These are phyloP conservation scores for Evansstolkia leycettana DNA, from an alignment of 495 filamentous ascomycete genomes.

Conservation along the genomic window DNA sequence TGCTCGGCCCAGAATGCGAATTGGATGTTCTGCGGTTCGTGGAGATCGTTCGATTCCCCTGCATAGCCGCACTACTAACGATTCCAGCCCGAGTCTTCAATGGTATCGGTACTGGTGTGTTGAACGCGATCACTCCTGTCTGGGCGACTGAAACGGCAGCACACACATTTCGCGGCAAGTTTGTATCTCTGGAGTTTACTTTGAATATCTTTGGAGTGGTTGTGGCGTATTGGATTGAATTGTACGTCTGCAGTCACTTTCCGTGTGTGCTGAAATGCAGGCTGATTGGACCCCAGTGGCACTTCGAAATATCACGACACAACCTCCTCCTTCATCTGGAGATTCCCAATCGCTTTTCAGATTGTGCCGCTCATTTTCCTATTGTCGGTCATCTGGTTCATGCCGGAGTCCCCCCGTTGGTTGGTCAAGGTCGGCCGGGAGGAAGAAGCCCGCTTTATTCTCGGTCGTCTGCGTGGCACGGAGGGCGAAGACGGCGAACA, in stretches of 20 bases:
- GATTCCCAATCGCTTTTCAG: constrained; percentile 63
- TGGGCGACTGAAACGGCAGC: constrained; percentile 59
- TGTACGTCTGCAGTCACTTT: constrained; percentile 24
- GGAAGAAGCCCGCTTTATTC: constrained; percentile 49
- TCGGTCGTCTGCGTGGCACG: constrained; percentile 48
- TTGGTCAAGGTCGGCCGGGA: constrained; percentile 49
- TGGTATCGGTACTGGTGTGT: constrained; percentile 59
- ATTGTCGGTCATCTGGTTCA: constrained; percentile 41
- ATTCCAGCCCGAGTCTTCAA: constrained; percentile 48
- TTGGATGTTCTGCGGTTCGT: constrained; percentile 60
- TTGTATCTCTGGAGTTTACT: constrained; percentile 63
- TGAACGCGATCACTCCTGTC: constrained; percentile 61
- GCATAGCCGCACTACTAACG: constrained; percentile 3
- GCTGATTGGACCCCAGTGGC: constrained; percentile 22
- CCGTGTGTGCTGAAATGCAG: not conserved
- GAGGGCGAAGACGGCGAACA: constrained; percentile 37
- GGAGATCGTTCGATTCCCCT: not conserved
- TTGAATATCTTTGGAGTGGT: constrained; percentile 66
- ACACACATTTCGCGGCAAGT: constrained; percentile 56
- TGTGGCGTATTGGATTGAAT: constrained; percentile 63
- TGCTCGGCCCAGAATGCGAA: constrained; percentile 48
- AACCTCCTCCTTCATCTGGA: constrained; percentile 45
- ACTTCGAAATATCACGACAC: constrained; percentile 46
- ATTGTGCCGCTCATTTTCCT: constrained; percentile 48
- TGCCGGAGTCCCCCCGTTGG: constrained; percentile 57